These are phyloP conservation scores for Candida mattraensis DNA, from an alignment of 805 yeast genomes.

Conservation along the genomic window DNA sequence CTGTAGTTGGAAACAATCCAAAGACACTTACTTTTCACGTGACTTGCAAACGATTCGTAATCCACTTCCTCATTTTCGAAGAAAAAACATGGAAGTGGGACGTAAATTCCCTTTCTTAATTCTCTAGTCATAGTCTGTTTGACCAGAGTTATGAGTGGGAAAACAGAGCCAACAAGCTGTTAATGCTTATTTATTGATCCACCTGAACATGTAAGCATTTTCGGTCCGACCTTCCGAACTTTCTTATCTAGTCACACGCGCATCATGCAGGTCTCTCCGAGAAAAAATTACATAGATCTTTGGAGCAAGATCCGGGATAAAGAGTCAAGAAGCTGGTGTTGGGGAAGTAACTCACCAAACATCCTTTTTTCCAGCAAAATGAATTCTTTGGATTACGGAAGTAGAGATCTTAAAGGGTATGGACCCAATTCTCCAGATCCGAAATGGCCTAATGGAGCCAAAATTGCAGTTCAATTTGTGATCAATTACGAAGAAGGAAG, in stretches of 20 bases:
- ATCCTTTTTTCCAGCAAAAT: too few species aligned
- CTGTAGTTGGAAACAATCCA: background rate
- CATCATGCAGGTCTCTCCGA: too few species aligned
- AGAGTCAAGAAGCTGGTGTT: too few species aligned
- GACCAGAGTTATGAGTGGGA: background rate
- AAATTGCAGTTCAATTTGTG: conserved; percentile 26
- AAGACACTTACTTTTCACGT: conserved; percentile 28
- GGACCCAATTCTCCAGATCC: conserved; percentile 25
- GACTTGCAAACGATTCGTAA: conserved; percentile 33
- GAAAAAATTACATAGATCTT: too few species aligned
- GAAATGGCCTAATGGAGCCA: conserved; percentile 26
- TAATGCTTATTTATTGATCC: too few species aligned
- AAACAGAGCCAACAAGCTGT: too few species aligned
- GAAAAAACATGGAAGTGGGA: conserved; percentile 19
- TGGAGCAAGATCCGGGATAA: too few species aligned
- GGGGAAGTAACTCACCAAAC: too few species aligned
- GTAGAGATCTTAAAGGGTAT: conserved; percentile 22
- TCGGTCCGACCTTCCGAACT: conserved; percentile 2
- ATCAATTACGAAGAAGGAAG: conserved; percentile 32
- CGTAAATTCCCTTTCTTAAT: conserved; percentile 15
- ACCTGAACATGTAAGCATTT: too few species aligned
- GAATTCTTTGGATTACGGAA: conserved; percentile 18
- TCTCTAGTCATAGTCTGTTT: conserved; percentile 6
- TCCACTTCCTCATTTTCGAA: conserved; percentile 29
- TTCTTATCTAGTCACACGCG: too few species aligned